Evolutionary conservation across 257 asterid species (phyloP).

Genomic region (Solanum acaule): DNA sequence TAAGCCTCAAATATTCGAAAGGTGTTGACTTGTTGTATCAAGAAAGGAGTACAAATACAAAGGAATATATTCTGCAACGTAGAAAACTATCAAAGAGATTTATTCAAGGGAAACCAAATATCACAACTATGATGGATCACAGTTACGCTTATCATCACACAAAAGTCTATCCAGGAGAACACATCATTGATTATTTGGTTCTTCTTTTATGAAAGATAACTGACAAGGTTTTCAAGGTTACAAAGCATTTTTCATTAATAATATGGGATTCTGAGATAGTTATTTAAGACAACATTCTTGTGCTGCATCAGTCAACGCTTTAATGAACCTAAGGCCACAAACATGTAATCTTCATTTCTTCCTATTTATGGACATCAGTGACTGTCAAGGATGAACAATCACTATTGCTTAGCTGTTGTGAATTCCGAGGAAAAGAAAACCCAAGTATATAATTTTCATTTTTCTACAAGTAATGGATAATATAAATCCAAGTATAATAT

Average conservation of each 20-base stretch:
- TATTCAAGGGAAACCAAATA: no score
- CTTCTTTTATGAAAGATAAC: background rate
- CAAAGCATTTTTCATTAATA: background rate
- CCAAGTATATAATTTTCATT: no score
- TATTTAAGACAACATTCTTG: background rate
- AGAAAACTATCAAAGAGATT: background rate
- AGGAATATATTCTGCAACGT: constrained; percentile 17
- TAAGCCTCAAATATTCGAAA: constrained; percentile 19
- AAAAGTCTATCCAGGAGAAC: no score
- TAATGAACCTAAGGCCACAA: background rate
- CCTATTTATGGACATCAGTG: background rate
- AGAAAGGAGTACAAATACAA: constrained; percentile 14
- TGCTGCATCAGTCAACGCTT: background rate
- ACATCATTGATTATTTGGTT: no score
- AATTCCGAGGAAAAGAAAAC: no score
- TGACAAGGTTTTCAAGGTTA: background rate
- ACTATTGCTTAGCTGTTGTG: background rate
- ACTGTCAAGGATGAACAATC: background rate
- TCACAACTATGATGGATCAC: no score
- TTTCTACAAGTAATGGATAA: no score
- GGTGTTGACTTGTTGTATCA: constrained; percentile 5
- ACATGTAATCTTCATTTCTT: background rate
- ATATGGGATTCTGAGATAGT: no score
- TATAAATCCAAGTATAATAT: no score
- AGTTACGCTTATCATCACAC: no score